Percentiles rank a stretch among this genome's conserved stretches.
Conservation (phyloP, 106 monocot genomes). For the Phalaenopsis equestris region DNA sequence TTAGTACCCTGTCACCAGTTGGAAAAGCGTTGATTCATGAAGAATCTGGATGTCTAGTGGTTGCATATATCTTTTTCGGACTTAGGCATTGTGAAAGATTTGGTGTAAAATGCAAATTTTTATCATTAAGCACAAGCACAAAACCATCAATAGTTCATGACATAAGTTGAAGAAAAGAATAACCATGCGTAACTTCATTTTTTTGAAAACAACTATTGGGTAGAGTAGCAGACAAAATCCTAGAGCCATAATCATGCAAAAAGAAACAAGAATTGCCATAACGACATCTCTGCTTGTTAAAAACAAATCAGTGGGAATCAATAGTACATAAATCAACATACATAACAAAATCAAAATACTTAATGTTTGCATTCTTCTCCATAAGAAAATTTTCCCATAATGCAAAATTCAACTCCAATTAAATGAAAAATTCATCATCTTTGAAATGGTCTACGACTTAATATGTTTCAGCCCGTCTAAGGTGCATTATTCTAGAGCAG, state of each 20-base stretch:
- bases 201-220: slow-evolving; percentile 31
- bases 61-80: slow-evolving; percentile 33
- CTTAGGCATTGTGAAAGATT: slow-evolving; percentile 21
- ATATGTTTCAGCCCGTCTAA: too few relatives aligned
- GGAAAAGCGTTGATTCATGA: slow-evolving; percentile 12
- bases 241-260: slow-evolving; percentile 36
- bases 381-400: background rate
- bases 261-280: slow-evolving; percentile 58
- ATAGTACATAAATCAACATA: background rate
- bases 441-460: too few relatives aligned
- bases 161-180: slow-evolving; percentile 32
- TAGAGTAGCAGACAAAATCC: background rate
- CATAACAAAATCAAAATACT: background rate
- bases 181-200: slow-evolving; percentile 18
- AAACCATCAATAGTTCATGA: slow-evolving; percentile 12
- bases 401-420: background rate
- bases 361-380: background rate
- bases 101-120: slow-evolving; percentile 34
- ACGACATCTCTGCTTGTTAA: slow-evolving; percentile 50
- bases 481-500: too few relatives aligned
- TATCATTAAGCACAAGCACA: slow-evolving; percentile 50
- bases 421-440: background rate
- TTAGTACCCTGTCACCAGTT: slow-evolving; percentile 22
- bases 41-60: slow-evolving; percentile 17
- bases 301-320: background rate